Evolutionary conservation across 2,329 filamentous ascomycete genomes (phyloP), one percentile per base, ranked within the genome.

Genomic region (Sodiomyces alkalinus): DNA sequence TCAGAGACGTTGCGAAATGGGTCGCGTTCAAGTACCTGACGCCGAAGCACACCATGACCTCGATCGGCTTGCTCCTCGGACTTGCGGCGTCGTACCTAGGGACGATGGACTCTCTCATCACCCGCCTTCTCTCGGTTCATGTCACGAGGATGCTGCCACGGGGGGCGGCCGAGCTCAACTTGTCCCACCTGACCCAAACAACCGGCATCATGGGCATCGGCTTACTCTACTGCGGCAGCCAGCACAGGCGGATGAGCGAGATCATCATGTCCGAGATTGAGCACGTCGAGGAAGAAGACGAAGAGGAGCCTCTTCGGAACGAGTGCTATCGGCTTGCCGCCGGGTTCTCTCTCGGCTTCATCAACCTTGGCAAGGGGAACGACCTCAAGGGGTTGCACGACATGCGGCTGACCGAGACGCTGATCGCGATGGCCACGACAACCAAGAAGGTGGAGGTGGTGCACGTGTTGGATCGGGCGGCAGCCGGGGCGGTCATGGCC

Each of bases 21-120:
- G 78, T 98, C 23, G 87, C 86, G 7, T 98, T 96, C 66, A 96
- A 94, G 47, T 98, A 98, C 41, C 61, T 98, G n/a, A 98, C 90
- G 0, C 87, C 90, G 2, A 98, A 98, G 46, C 92, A 98, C 51
- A 92, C 86, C 16, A 98, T 98, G 90, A 96, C 90, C 15, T 96
- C 90, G 1, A 87, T 98, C 30, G 90, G 90, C 7, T 62, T 98
- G n/a, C 64, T 98, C 3, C 63, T 98, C 1, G 90, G 90, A 1
- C 62, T 98, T 12, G 86, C 90, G 7, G 90, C 82, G 16, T 96
- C 90, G 2, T 92, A 93, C 47, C 65, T 94, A 40, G 90, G 92
- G 2, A 96, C 86, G 3, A 96, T 96, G 87, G 90, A 98, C 49
- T 90, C 82, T 2, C 64, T 94, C 17, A 87, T 96, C 35, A 96